phyloP scores from a whole-genome alignment of 257 asterid species.

The Gardenia jasminoides region DNA sequence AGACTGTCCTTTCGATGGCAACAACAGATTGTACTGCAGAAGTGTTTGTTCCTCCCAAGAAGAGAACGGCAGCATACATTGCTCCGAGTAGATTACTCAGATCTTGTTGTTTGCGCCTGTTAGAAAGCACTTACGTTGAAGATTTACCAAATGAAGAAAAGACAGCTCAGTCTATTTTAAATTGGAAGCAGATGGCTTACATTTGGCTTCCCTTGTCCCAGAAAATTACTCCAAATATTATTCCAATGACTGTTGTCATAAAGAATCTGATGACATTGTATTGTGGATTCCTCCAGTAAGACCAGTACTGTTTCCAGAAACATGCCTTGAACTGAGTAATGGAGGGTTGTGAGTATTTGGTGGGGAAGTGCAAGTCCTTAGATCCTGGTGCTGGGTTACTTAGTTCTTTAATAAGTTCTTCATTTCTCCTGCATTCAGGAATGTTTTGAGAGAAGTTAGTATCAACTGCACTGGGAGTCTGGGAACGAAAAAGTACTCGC shows the following conservation, averaged over 20 bases:
- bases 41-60: slow-evolving; percentile 31
- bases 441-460: not conserved
- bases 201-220: slow-evolving; percentile 21
- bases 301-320: slow-evolving; percentile 21
- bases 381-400: slow-evolving; percentile 21
- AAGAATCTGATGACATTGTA: slow-evolving; percentile 23
- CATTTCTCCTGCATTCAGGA: slow-evolving; percentile 17
- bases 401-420: slow-evolving; percentile 16
- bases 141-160: not conserved
- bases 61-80: slow-evolving; percentile 30
- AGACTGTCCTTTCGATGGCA: slow-evolving; percentile 27
- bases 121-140: not conserved
- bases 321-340: slow-evolving; percentile 20
- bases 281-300: slow-evolving; percentile 25
- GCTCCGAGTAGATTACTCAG: slow-evolving; percentile 28
- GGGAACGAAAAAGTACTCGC: not conserved
- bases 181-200: slow-evolving; percentile 1
- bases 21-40: slow-evolving; percentile 34
- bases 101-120: slow-evolving; percentile 30
- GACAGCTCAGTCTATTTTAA: not conserved
- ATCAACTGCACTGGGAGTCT: not conserved
- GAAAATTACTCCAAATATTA: slow-evolving; percentile 20
- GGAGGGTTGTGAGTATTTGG: slow-evolving; percentile 17
- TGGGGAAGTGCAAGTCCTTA: slow-evolving; percentile 16
- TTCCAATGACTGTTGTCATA: slow-evolving; percentile 15